These are phyloP conservation scores for Chalciporus piperatus DNA, from an alignment of 768 basidiomycete species.

Conservation along the genomic window DNA sequence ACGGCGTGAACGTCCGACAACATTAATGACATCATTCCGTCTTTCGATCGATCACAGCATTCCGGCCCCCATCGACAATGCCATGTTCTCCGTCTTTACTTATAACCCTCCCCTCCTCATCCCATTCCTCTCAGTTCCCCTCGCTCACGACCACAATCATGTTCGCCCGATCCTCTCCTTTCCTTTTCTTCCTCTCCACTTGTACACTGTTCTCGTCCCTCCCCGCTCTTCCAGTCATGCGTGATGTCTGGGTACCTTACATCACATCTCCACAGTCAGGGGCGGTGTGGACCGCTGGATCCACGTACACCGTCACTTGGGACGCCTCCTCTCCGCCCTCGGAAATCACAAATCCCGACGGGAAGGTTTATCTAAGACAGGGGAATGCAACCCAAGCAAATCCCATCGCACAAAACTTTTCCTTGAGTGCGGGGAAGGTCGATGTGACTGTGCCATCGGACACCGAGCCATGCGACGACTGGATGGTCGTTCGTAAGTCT, in stretches of 20 bases:
- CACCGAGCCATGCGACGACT: conserved; percentile 37
- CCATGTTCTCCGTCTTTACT: conserved; percentile 3
- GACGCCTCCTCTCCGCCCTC: conserved; percentile 39
- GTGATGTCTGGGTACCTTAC: conserved; percentile 49
- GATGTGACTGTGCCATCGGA: conserved; percentile 39
- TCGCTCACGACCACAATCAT: conserved; percentile 18
- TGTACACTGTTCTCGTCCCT: conserved; percentile 27
- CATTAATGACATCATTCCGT: neutral
- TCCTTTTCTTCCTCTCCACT: conserved; percentile 13
- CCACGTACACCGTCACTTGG: conserved; percentile 45
- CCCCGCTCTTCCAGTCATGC: conserved; percentile 28
- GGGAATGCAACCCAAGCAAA: conserved; percentile 25
- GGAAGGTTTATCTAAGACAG: conserved; percentile 42
- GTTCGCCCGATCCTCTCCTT: conserved; percentile 4
- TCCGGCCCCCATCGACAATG: neutral
- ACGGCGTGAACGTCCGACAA: neutral
- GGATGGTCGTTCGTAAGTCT: conserved; percentile 44
- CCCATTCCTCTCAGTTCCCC: neutral
- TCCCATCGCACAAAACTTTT: conserved; percentile 40
- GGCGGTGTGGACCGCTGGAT: conserved; percentile 42
- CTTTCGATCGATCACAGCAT: neutral
- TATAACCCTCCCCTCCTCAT: conserved; percentile 4
- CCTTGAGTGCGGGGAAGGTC: conserved; percentile 33
- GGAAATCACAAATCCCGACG: conserved; percentile 47
- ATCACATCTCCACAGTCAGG: conserved; percentile 36